Percentiles rank a stretch among this genome's conserved stretches.
Conservation (phyloP, 345 rosid genomes). For the Crucihimalaya himalaica region DNA sequence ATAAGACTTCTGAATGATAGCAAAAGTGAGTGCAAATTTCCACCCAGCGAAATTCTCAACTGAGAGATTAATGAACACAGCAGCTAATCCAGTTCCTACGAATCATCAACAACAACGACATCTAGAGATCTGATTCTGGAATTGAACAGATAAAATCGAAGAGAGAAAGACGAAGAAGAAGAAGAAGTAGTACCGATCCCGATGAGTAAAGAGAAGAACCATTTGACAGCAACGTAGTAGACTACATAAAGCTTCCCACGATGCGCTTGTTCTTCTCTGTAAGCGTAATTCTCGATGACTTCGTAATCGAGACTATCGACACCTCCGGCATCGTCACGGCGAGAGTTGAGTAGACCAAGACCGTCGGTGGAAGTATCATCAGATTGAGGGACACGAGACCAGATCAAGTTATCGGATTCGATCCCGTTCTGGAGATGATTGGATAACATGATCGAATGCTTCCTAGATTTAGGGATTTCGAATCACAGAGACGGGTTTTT, state of each 20-base stretch:
- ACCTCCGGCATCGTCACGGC: constrained; percentile 41
- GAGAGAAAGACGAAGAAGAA: neutral
- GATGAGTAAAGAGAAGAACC: constrained; percentile 93
- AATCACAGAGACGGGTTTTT: constrained; percentile 17
- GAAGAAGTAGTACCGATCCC: constrained; percentile 66
- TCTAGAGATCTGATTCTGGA: constrained; percentile 7
- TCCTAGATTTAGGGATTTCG: constrained; percentile 18
- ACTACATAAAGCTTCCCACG: constrained; percentile 82
- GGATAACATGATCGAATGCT: constrained; percentile 56
- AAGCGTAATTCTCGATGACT: constrained; percentile 89
- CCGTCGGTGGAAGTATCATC: constrained; percentile 69
- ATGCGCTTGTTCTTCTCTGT: constrained; percentile 91
- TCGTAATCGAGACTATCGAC: constrained; percentile 94
- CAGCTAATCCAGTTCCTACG: constrained; percentile 92
- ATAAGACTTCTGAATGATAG: constrained; percentile 84
- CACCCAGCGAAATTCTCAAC: constrained; percentile 99
- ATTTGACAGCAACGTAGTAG: constrained; percentile 75
- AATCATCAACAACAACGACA: neutral
- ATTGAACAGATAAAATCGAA: neutral
- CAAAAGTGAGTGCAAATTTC: constrained; percentile 77
- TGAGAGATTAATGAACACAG: constrained; percentile 86
- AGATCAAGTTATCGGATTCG: constrained; percentile 66
- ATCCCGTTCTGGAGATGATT: constrained; percentile 77
- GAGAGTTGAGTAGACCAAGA: constrained; percentile 49
- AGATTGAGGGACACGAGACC: constrained; percentile 82